phyloP scores from a whole-genome alignment of 495 filamentous ascomycete genomes.

The Apodospora peruviana region DNA sequence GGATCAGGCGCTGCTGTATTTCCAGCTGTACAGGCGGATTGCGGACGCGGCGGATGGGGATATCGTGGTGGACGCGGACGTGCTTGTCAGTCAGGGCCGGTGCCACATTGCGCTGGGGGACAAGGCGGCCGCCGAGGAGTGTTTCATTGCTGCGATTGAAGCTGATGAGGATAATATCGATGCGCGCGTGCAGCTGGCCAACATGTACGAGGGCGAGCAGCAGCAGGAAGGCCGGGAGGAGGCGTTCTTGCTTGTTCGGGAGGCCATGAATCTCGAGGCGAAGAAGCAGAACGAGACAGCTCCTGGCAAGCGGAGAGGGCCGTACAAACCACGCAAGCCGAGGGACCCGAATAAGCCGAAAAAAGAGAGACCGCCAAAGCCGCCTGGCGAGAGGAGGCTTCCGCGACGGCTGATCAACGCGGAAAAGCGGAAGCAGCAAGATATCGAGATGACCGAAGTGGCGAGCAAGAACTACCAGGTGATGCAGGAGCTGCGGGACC shows the following conservation, averaged over 20 bases:
- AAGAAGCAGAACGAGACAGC: conserved; percentile 29
- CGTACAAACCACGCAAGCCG: conserved; percentile 15
- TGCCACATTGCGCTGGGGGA: conserved; percentile 63
- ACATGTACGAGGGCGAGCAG: conserved; percentile 67
- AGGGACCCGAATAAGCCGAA: conserved; percentile 6
- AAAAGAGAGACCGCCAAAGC: conserved; percentile 15
- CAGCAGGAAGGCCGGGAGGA: conserved; percentile 53
- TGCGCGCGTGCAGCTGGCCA: conserved; percentile 65
- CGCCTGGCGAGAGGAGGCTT: conserved; percentile 18
- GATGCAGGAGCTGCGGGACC: conserved; percentile 46
- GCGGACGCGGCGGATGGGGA: conserved; percentile 53
- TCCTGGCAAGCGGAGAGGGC: conserved; percentile 4
- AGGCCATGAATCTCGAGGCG: conserved; percentile 58
- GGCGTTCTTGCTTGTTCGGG: conserved; percentile 66
- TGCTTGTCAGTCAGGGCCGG: conserved; percentile 65
- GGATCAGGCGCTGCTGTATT: conserved; percentile 67
- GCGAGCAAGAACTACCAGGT: conserved; percentile 53
- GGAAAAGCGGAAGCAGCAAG: conserved; percentile 28
- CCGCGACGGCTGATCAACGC: conserved; percentile 31
- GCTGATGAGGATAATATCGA: conserved; percentile 63
- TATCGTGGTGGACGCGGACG: conserved; percentile 49
- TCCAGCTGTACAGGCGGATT: conserved; percentile 56
- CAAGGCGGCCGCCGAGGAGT: conserved; percentile 64
- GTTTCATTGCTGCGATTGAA: conserved; percentile 65
- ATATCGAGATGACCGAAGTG: conserved; percentile 44